A percentile compares a stretch with the other conserved stretches of the same genome.
phyloP scores from a whole-genome alignment of 441 rosid genomes.

The Gossypium lobatum region DNA sequence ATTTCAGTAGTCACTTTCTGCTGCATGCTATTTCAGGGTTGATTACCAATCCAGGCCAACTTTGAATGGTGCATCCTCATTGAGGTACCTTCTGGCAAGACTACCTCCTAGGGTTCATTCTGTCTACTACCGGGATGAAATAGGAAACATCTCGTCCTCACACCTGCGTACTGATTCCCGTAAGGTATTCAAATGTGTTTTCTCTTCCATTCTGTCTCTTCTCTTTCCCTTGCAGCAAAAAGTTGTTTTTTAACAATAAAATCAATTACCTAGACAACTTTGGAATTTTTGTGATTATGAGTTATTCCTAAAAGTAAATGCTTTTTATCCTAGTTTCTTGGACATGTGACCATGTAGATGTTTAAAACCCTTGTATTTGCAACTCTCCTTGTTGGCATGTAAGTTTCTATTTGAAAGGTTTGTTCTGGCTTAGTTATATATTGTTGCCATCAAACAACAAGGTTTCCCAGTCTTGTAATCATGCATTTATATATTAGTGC shows the following conservation, averaged over 20 bases:
- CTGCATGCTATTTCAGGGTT: slow-evolving; percentile 57
- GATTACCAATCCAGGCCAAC: slow-evolving; percentile 84
- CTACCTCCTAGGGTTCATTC: slow-evolving; percentile 95
- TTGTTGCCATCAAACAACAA: background rate
- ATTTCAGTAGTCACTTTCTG: slow-evolving; percentile 14
- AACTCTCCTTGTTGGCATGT: background rate
- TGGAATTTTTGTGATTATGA: background rate
- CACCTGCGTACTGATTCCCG: slow-evolving; percentile 61
- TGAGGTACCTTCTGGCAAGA: slow-evolving; percentile 67
- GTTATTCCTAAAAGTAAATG: background rate
- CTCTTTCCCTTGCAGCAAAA: slow-evolving; percentile 3
- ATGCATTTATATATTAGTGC: background rate
- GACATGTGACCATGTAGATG: background rate
- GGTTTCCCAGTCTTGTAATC: background rate
- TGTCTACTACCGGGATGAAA: slow-evolving; percentile 89
- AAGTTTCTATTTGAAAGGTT: background rate
- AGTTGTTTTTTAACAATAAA: background rate
- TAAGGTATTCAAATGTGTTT: slow-evolving; percentile 44
- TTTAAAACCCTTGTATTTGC: slow-evolving; percentile 5
- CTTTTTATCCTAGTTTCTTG: background rate
- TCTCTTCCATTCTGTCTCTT: background rate
- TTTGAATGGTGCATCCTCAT: slow-evolving; percentile 63
- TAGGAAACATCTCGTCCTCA: slow-evolving; percentile 97
- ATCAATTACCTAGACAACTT: background rate
- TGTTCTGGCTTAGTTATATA: background rate